phyloP scores from a whole-genome alignment of 305 asterid genomes.

The Petunia hybrid region DNA sequence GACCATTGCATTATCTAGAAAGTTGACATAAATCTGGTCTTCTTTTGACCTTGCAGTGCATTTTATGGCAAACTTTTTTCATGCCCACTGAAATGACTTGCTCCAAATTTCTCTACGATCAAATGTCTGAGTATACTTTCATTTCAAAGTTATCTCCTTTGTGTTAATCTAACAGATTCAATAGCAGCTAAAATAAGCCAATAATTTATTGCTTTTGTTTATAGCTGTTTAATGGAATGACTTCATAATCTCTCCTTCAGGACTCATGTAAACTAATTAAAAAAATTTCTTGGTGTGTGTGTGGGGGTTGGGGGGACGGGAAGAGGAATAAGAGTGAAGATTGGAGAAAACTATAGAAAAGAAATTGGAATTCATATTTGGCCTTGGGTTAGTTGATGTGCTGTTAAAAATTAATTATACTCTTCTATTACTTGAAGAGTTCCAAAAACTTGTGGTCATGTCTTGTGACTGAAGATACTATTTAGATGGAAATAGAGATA shows the following conservation, averaged over 20 bases:
- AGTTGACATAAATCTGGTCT: constrained; percentile 5
- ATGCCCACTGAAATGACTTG: background rate
- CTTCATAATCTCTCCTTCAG: background rate
- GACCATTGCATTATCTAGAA: constrained; percentile 6
- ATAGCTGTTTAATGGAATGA: constrained; percentile 17
- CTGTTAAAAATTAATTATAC: background rate
- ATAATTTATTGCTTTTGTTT: background rate
- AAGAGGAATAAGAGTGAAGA: background rate
- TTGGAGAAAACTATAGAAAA: background rate
- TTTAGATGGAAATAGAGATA: background rate
- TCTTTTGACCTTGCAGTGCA: background rate
- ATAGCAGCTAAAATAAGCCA: background rate
- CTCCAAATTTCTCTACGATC: constrained; percentile 1
- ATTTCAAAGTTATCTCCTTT: constrained; percentile 10
- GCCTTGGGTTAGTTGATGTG: constrained; percentile 7
- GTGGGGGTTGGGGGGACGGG: background rate
- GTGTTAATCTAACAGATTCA: background rate
- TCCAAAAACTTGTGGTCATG: constrained; percentile 10
- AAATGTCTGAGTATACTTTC: background rate
- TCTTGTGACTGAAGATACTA: background rate
- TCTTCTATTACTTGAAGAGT: constrained; percentile 27
- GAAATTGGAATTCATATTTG: background rate
- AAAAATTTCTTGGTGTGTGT: background rate
- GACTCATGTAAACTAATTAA: background rate
- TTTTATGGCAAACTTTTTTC: background rate